phyloP scores from a whole-genome alignment of 2,329 filamentous ascomycete genomes.

The Penicillium sp. region DNA sequence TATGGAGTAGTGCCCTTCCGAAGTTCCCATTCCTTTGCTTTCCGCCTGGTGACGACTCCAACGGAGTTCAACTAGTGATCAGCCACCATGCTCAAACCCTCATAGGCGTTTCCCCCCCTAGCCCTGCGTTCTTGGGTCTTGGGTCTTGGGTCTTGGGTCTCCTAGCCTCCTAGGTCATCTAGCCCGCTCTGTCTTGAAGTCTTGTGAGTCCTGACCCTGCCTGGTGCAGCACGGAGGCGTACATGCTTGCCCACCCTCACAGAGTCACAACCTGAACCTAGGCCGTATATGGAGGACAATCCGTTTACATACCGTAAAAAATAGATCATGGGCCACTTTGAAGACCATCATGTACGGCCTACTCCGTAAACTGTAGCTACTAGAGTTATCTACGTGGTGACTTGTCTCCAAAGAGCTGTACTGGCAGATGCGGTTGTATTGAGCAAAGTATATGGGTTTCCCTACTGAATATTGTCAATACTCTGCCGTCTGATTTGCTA shows the following conservation, averaged over 20 bases:
- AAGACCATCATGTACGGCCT: neutral
- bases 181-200: constrained; percentile 14
- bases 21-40: constrained; percentile 30
- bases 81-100: constrained; percentile 35
- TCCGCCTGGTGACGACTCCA: constrained; percentile 26
- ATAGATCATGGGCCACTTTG: neutral
- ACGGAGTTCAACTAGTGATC: constrained; percentile 24
- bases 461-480: neutral
- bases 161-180: neutral
- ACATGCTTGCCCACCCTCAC: constrained; percentile 23
- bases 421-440: neutral
- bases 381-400: neutral
- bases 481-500: too few relatives aligned
- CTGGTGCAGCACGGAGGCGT: constrained; percentile 26
- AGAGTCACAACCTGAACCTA: neutral
- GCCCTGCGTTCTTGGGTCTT: constrained; percentile 12
- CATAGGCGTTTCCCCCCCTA: constrained; percentile 16
- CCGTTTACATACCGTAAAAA: neutral
- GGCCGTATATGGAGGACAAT: neutral
- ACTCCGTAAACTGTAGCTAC: neutral
- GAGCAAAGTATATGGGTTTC: neutral
- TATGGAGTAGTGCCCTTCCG: neutral
- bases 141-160: neutral
- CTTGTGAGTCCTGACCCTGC: constrained; percentile 17
- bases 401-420: neutral